Evolutionary conservation across 1,284 basidiomycete species (phyloP).

Genomic region (Phlebopus sp.): DNA sequence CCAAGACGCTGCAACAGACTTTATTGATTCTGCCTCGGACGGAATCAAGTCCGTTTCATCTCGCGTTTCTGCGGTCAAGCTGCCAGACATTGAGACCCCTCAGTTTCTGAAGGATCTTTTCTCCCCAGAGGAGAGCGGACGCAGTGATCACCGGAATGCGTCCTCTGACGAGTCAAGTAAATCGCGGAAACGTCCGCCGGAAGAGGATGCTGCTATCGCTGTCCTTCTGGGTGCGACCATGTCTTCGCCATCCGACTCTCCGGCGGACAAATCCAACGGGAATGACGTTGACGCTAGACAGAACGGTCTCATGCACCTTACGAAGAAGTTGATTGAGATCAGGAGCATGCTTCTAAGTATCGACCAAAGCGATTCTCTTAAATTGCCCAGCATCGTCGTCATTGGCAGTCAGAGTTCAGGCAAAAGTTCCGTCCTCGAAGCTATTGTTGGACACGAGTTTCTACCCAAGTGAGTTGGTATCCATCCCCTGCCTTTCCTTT

Average conservation of each 20-base stretch:
- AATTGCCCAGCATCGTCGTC: slow-evolving; percentile 95
- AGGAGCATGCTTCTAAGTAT: slow-evolving; percentile 90
- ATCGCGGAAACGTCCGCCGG: slow-evolving; percentile 42
- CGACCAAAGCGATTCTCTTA: slow-evolving; percentile 92
- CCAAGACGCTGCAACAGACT: slow-evolving; percentile 65
- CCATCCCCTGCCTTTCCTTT: neutral
- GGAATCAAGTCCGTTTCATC: slow-evolving; percentile 57
- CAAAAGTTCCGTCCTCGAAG: slow-evolving; percentile 96
- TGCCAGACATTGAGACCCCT: slow-evolving; percentile 68
- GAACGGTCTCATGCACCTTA: slow-evolving; percentile 88
- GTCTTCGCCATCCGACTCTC: slow-evolving; percentile 66
- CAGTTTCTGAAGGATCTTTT: slow-evolving; percentile 74
- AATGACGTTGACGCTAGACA: slow-evolving; percentile 42
- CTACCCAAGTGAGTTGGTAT: slow-evolving; percentile 79
- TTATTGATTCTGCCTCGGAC: slow-evolving; percentile 66
- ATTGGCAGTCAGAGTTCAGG: slow-evolving; percentile 98
- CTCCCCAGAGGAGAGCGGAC: slow-evolving; percentile 36
- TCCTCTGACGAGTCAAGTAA: slow-evolving; percentile 28
- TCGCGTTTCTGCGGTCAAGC: slow-evolving; percentile 56
- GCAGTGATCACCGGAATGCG: slow-evolving; percentile 26
- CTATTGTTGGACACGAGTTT: slow-evolving; percentile 98
- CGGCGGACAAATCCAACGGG: slow-evolving; percentile 37
- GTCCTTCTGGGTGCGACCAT: slow-evolving; percentile 71
- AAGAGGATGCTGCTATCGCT: slow-evolving; percentile 62
- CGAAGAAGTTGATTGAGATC: slow-evolving; percentile 95